phyloP scores from a whole-genome alignment of 2,329 filamentous ascomycete species.

The Exserohilum rostratum region DNA sequence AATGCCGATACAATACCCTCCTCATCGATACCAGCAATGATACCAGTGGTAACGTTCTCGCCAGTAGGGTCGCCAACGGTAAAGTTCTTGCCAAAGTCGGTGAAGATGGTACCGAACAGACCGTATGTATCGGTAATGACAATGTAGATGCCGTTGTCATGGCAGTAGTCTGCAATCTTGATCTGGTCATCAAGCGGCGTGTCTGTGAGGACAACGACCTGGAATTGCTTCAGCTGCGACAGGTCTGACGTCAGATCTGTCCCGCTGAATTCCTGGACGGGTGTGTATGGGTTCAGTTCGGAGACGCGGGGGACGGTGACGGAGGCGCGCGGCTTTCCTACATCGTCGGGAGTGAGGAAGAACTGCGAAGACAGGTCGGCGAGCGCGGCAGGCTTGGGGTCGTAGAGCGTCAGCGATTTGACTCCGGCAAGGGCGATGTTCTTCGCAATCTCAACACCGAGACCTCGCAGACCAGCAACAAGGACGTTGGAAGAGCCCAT shows the following conservation, averaged over 20 bases:
- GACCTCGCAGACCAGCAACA: constrained; percentile 86
- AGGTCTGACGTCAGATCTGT: constrained; percentile 75
- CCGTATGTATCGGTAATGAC: constrained; percentile 89
- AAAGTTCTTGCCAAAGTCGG: constrained; percentile 95
- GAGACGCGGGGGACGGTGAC: constrained; percentile 88
- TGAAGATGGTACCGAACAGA: constrained; percentile 94
- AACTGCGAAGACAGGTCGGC: constrained; percentile 96
- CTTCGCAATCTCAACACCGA: constrained; percentile 98
- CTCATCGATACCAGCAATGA: constrained; percentile 87
- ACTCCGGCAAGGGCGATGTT: constrained; percentile 97
- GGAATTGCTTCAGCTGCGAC: constrained; percentile 84
- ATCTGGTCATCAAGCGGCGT: constrained; percentile 81
- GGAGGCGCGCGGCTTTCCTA: constrained; percentile 87
- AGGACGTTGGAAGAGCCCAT: constrained; percentile 97
- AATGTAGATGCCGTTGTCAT: constrained; percentile 89
- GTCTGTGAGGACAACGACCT: constrained; percentile 89
- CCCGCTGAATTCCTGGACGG: constrained; percentile 74
- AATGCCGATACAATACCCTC: constrained; percentile 90
- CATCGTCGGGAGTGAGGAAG: constrained; percentile 86
- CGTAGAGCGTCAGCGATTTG: constrained; percentile 93
- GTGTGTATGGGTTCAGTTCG: constrained; percentile 95
- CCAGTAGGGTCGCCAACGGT: constrained; percentile 88
- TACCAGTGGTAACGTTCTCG: constrained; percentile 84
- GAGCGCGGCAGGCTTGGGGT: constrained; percentile 82
- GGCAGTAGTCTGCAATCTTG: constrained; percentile 88